Evolutionary conservation across 371 early-diverging fungal species (phyloP).

Genomic region (Cokeromyces recurvatus): DNA sequence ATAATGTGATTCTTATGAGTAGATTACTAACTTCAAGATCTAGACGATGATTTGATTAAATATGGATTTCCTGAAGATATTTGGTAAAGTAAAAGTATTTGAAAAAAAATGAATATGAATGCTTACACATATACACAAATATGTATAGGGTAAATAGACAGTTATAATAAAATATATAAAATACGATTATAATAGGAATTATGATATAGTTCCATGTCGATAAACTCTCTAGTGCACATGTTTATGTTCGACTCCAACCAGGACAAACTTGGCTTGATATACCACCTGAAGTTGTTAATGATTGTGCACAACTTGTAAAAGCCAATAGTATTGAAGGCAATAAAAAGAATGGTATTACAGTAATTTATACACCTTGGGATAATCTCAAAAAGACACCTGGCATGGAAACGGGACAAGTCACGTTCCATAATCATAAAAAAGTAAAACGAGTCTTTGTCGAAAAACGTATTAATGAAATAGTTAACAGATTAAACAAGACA

Average conservation of each 20-base stretch:
- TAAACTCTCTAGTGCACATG: conserved; percentile 95
- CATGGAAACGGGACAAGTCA: conserved; percentile 95
- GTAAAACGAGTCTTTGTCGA: conserved; percentile 80
- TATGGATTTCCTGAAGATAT: conserved; percentile 92
- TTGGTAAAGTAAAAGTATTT: conserved; percentile 61
- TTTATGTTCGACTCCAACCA: conserved; percentile 78
- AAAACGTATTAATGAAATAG: conserved; percentile 75
- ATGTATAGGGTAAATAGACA: no score
- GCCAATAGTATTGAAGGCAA: conserved; percentile 78
- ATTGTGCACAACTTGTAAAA: conserved; percentile 92
- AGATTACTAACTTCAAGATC: no score
- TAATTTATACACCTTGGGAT: conserved; percentile 94
- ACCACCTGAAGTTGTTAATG: conserved; percentile 67
- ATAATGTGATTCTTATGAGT: no score
- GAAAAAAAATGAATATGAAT: not conserved
- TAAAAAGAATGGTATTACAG: conserved; percentile 73
- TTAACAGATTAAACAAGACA: conserved; percentile 94
- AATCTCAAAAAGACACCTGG: conserved; percentile 89
- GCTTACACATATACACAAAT: not conserved
- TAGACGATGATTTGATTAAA: conserved; percentile 93
- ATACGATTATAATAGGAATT: no score
- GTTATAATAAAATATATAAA: no score
- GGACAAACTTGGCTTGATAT: conserved; percentile 83
- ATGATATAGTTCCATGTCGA: conserved; percentile 94
- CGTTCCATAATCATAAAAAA: conserved; percentile 76